Conservation (phyloP, 139 green algal species). For the Coelastrella sp. region DNA sequence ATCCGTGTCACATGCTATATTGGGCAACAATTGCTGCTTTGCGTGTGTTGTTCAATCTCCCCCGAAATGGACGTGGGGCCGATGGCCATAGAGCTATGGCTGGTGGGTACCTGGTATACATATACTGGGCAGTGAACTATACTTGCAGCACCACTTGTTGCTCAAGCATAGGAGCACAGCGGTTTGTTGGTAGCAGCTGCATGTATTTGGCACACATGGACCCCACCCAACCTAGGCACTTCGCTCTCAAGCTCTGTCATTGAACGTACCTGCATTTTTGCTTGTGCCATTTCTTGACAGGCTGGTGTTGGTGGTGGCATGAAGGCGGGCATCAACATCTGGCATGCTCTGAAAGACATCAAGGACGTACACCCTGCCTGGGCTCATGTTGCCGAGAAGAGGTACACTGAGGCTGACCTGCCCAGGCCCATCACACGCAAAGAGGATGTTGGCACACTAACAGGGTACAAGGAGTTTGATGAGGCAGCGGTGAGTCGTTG, state of each 20-base stretch:
- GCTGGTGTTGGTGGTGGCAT: constrained; percentile 68
- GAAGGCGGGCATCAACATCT: constrained; percentile 68
- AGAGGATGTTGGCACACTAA: constrained; percentile 15
- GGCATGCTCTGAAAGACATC: constrained; percentile 51
- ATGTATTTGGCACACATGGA: no score
- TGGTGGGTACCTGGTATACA: no score
- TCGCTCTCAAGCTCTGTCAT: not conserved
- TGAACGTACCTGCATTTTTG: not conserved
- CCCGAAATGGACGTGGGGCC: no score
- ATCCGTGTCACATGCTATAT: not conserved
- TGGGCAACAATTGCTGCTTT: no score
- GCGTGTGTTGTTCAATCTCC: no score
- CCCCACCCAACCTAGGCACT: not conserved
- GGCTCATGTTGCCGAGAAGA: constrained; percentile 44
- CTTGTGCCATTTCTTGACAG: constrained; percentile 27
- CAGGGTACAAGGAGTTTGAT: constrained; percentile 28
- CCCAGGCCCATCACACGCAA: constrained; percentile 55
- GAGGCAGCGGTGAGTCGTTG: not conserved
- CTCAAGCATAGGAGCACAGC: no score
- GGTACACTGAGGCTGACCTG: constrained; percentile 61
- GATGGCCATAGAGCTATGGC: no score
- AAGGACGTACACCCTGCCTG: constrained; percentile 54
- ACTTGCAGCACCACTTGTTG: no score
- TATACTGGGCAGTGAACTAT: no score
- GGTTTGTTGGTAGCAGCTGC: no score